A percentile compares a stretch with the other conserved stretches of the same genome.
Evolutionary conservation across 2,329 filamentous ascomycete genomes (phyloP).

Genomic region (Penicillium sp.): DNA sequence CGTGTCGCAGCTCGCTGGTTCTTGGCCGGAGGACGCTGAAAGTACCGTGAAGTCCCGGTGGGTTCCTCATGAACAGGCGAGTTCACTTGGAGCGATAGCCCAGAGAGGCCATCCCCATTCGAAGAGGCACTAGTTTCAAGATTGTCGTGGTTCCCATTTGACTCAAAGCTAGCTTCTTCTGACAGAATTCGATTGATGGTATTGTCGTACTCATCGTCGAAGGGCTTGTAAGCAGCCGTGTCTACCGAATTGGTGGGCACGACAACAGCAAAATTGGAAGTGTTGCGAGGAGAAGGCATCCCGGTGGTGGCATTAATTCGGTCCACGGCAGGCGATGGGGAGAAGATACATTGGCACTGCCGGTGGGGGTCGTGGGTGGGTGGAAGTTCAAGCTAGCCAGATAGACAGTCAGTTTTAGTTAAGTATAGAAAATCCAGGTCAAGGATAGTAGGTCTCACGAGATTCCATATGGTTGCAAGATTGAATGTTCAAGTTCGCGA

Average conservation of each 20-base stretch:
- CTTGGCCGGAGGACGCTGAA: too few species aligned
- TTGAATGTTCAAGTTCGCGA: too few species aligned
- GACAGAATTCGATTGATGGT: conserved; percentile 24
- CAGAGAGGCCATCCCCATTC: too few species aligned
- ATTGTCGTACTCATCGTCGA: conserved; percentile 15
- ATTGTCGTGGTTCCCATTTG: conserved; percentile 4
- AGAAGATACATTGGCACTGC: not conserved
- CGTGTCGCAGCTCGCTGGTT: not conserved
- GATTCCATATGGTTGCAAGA: too few species aligned
- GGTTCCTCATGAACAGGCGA: too few species aligned
- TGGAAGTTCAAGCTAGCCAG: too few species aligned
- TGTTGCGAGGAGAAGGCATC: not conserved
- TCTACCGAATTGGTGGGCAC: conserved; percentile 18
- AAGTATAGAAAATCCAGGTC: too few species aligned
- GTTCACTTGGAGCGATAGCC: too few species aligned
- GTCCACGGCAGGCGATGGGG: not conserved
- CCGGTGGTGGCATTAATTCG: too few species aligned
- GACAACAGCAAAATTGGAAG: conserved; percentile 13
- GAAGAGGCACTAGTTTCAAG: not conserved
- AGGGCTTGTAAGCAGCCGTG: conserved; percentile 17
- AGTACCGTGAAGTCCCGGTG: too few species aligned
- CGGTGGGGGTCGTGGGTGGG: not conserved
- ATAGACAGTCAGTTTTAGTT: too few species aligned
- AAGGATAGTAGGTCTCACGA: too few species aligned
- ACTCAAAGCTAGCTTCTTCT: conserved; percentile 21